Percentiles rank a stretch among this genome's conserved stretches.
Conservation (phyloP, 192 early-diverging fungal genomes). For the Pilobolus umbonatus region DNA sequence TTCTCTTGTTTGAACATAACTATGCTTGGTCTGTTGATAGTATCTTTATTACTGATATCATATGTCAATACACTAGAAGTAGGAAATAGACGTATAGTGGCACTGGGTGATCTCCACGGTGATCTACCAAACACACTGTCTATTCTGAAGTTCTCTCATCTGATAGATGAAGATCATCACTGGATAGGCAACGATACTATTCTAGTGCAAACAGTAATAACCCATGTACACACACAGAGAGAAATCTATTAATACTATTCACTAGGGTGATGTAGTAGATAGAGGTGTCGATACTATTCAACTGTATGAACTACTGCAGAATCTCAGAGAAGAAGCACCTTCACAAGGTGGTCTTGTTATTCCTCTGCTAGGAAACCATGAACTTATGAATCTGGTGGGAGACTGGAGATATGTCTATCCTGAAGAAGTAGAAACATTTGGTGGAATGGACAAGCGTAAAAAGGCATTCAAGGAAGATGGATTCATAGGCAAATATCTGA, state of each 20-base stretch:
- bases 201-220: constrained; percentile 62
- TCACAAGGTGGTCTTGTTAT: constrained; percentile 45
- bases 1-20: too few relatives aligned
- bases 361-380: constrained; percentile 49
- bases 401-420: constrained; percentile 56
- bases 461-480: constrained; percentile 46
- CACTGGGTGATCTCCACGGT: constrained; percentile 69
- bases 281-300: constrained; percentile 67
- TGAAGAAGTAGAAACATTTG: constrained; percentile 53
- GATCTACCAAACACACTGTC: constrained; percentile 48
- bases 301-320: constrained; percentile 56
- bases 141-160: constrained; percentile 54
- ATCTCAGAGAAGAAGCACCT: constrained; percentile 52
- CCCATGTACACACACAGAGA: background rate
- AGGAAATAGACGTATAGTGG: constrained; percentile 58
- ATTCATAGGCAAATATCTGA: constrained; percentile 47
- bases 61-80: too few relatives aligned
- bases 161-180: constrained; percentile 52
- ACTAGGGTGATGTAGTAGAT: constrained; percentile 71
- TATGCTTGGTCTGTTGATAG: too few relatives aligned
- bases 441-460: constrained; percentile 34
- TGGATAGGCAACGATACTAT: constrained; percentile 55
- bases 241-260: background rate
- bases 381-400: constrained; percentile 59
- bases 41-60: too few relatives aligned